Percentiles rank a stretch among this genome's conserved stretches.
Conservation (phyloP, 192 early-diverging fungal species). For the Rhizophlyctis rosea region DNA sequence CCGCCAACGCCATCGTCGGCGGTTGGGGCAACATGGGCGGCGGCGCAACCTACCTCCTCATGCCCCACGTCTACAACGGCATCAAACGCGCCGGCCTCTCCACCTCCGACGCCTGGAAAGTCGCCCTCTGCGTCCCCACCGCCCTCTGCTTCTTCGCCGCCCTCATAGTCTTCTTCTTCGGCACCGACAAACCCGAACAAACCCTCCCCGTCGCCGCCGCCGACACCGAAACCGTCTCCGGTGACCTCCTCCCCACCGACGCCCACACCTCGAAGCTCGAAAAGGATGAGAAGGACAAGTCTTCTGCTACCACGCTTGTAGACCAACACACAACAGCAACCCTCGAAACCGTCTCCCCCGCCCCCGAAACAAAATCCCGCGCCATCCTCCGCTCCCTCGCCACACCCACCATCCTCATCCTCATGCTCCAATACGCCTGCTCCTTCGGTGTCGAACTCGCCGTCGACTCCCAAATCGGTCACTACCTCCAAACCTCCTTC, state of each 20-base stretch:
- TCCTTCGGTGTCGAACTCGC: conserved; percentile 63
- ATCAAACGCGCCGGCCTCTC: background rate
- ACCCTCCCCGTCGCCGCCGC: background rate
- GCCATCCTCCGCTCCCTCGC: too few relatives aligned
- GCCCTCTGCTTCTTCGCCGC: background rate
- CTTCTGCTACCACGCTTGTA: too few relatives aligned
- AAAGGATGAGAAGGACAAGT: too few relatives aligned
- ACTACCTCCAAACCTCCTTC: conserved; percentile 45
- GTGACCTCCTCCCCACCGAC: too few relatives aligned
- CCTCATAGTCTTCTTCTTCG: background rate
- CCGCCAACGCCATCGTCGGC: conserved; percentile 65
- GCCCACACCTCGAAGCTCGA: too few relatives aligned
- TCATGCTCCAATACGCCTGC: conserved; percentile 59
- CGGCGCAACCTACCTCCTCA: conserved; percentile 59
- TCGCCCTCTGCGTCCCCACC: background rate
- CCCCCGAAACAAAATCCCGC: too few relatives aligned
- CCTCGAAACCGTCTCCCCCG: too few relatives aligned
- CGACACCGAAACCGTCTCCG: too few relatives aligned
- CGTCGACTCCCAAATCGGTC: conserved; percentile 53
- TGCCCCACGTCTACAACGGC: conserved; percentile 45
- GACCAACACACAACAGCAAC: too few relatives aligned
- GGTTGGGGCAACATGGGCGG: conserved; percentile 71
- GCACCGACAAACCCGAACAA: background rate
- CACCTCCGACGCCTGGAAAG: background rate
- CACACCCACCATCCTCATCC: conserved; percentile 29